Conservation (phyloP, 2,329 filamentous ascomycete genomes). For the Lecanosticta acicola region DNA sequence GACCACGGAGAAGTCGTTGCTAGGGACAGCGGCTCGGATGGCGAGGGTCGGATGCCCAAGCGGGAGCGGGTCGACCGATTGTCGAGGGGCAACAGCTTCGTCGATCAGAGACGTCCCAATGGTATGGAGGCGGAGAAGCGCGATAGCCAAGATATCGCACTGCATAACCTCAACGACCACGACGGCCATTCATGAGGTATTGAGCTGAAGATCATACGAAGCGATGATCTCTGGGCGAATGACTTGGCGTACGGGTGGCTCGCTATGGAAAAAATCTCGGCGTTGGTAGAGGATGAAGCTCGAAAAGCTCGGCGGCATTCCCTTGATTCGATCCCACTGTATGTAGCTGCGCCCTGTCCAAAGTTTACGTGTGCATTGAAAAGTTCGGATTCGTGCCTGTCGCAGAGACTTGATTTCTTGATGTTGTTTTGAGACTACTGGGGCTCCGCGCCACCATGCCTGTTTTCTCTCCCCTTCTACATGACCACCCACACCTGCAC, state of each 20-base stretch:
- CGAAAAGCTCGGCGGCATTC: background rate
- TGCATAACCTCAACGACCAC: constrained; percentile 36
- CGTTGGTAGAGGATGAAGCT: background rate
- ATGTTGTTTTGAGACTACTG: too few relatives aligned
- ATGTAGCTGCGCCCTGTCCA: background rate
- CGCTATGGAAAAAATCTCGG: background rate
- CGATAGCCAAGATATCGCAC: constrained; percentile 52
- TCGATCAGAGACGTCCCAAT: constrained; percentile 8
- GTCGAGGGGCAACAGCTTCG: constrained; percentile 37
- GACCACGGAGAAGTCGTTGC: constrained; percentile 54
- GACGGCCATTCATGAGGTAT: background rate
- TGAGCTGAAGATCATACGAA: too few relatives aligned
- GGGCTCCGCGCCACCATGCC: too few relatives aligned
- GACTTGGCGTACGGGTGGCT: background rate
- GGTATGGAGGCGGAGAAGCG: constrained; percentile 11
- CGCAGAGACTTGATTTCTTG: too few relatives aligned
- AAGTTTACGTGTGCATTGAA: too few relatives aligned
- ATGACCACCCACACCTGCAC: too few relatives aligned
- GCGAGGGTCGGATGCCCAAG: constrained; percentile 20
- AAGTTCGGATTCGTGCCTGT: too few relatives aligned
- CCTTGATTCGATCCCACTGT: background rate
- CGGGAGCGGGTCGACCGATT: constrained; percentile 34
- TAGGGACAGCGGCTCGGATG: constrained; percentile 33
- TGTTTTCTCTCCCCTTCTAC: too few relatives aligned
- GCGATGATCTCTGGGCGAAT: background rate